Conservation (phyloP, 1,284 basidiomycete species). For the Austroboletus novae-zelandiae region DNA sequence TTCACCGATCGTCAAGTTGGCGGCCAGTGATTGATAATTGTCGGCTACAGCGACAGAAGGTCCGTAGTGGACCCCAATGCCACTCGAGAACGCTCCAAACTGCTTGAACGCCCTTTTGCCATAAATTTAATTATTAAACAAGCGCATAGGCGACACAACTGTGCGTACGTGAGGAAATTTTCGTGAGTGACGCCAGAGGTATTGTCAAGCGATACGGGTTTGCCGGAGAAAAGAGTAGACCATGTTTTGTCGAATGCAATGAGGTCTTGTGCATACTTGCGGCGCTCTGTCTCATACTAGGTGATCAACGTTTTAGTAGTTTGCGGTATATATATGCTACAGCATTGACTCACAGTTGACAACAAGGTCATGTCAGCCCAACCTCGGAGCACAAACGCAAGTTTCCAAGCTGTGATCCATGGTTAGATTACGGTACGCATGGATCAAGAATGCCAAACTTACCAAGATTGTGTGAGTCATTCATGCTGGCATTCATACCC, state of each 20-base stretch:
- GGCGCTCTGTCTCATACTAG: slow-evolving; percentile 45
- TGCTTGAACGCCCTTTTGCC: slow-evolving; percentile 50
- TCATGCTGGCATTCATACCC: slow-evolving; percentile 71
- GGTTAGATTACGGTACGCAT: neutral
- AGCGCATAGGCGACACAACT: slow-evolving; percentile 37
- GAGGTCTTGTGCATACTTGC: slow-evolving; percentile 48
- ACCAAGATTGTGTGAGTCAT: slow-evolving; percentile 46
- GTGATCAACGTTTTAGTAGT: neutral
- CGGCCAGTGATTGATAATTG: slow-evolving; percentile 44
- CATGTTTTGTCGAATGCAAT: slow-evolving; percentile 52
- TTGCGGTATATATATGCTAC: no score
- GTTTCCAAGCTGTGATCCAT: slow-evolving; percentile 48
- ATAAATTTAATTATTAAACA: slow-evolving; percentile 34
- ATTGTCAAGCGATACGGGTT: slow-evolving; percentile 32
- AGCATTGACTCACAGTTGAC: slow-evolving; percentile 42
- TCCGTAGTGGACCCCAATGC: slow-evolving; percentile 62
- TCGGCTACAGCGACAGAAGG: slow-evolving; percentile 48
- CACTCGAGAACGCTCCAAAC: slow-evolving; percentile 59
- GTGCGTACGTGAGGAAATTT: slow-evolving; percentile 41
- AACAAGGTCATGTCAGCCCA: slow-evolving; percentile 54
- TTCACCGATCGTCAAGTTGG: slow-evolving; percentile 54
- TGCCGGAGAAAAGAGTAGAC: slow-evolving; percentile 48
- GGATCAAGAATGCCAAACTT: neutral
- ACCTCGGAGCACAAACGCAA: slow-evolving; percentile 53
- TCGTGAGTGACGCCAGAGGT: slow-evolving; percentile 42